Percentiles rank a stretch among this genome's conserved stretches.
phyloP scores from a whole-genome alignment of 306 rosid genomes.

The Malus sieversii region DNA sequence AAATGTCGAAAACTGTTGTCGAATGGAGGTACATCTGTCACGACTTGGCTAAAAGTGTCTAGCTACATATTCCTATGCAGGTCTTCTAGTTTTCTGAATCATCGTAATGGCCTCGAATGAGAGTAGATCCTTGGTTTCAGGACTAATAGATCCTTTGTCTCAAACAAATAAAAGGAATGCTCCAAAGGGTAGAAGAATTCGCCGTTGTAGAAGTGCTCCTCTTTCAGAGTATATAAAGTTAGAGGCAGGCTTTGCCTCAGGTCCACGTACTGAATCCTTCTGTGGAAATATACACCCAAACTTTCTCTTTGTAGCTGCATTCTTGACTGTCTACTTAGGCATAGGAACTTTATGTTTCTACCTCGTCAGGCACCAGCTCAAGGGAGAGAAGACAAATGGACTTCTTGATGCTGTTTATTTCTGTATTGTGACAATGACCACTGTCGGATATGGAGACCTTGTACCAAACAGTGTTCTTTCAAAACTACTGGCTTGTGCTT shows the following conservation, averaged over 20 bases:
- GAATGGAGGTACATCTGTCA: neutral
- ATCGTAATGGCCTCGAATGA: constrained; percentile 41
- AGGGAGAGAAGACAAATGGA: constrained; percentile 34
- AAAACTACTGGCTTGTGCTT: constrained; percentile 44
- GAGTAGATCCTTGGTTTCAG: constrained; percentile 32
- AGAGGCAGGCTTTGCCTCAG: constrained; percentile 4
- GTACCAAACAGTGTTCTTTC: constrained; percentile 27
- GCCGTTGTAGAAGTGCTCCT: constrained; percentile 54
- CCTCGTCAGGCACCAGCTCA: constrained; percentile 28
- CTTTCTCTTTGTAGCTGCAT: constrained; percentile 17
- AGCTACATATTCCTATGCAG: constrained; percentile 11
- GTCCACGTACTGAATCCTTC: constrained; percentile 16
- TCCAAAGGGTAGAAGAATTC: constrained; percentile 28
- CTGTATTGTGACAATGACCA: constrained; percentile 50
- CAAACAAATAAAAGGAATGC: constrained; percentile 14
- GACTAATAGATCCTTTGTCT: constrained; percentile 4
- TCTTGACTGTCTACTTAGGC: constrained; percentile 27
- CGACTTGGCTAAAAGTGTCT: constrained; percentile 6
- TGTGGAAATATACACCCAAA: constrained; percentile 22
- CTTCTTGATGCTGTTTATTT: constrained; percentile 41
- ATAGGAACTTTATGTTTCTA: constrained; percentile 38
- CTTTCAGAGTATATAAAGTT: constrained; percentile 4
- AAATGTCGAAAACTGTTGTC: neutral
- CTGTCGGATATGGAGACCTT: constrained; percentile 50
- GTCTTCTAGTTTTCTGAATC: constrained; percentile 2